These are phyloP conservation scores for Pulveroboletus sp. DNA, from an alignment of 768 basidiomycete genomes.

Conservation along the genomic window DNA sequence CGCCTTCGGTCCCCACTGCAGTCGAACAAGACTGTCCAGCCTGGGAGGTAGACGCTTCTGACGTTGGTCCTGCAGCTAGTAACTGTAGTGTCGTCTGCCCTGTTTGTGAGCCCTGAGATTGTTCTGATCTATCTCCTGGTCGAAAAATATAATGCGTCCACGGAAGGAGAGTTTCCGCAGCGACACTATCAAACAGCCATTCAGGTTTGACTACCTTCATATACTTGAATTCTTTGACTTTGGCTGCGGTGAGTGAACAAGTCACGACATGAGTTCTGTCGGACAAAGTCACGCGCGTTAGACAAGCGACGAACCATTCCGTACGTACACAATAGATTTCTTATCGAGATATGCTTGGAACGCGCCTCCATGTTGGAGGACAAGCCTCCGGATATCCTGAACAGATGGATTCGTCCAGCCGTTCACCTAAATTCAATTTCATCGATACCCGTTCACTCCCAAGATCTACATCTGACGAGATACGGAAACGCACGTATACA, in stretches of 20 bases:
- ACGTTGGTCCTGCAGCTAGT: slow-evolving; percentile 2
- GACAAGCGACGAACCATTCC: background rate
- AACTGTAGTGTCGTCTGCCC: slow-evolving; percentile 18
- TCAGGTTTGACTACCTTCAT: slow-evolving; percentile 89
- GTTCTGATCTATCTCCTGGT: slow-evolving; percentile 45
- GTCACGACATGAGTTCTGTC: slow-evolving; percentile 87
- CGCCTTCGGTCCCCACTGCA: background rate
- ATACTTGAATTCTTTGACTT: slow-evolving; percentile 80
- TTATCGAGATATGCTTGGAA: slow-evolving; percentile 83
- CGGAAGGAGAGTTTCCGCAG: slow-evolving; percentile 61
- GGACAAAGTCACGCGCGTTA: slow-evolving; percentile 1
- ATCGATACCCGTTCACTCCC: background rate
- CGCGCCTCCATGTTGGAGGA: slow-evolving; percentile 77
- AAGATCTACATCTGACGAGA: background rate
- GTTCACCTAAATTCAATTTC: slow-evolving; percentile 58
- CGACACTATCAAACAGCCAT: slow-evolving; percentile 84
- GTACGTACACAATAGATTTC: slow-evolving; percentile 64
- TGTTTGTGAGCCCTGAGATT: slow-evolving; percentile 41
- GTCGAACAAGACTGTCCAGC: background rate
- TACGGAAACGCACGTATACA: slow-evolving; percentile 66
- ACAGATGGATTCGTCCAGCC: slow-evolving; percentile 86
- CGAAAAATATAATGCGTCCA: slow-evolving; percentile 74
- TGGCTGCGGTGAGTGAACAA: slow-evolving; percentile 83
- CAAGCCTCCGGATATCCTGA: slow-evolving; percentile 75
- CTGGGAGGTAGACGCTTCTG: background rate